phyloP scores from a whole-genome alignment of 1,284 basidiomycete genomes.

The Sphagnurus paluster region DNA sequence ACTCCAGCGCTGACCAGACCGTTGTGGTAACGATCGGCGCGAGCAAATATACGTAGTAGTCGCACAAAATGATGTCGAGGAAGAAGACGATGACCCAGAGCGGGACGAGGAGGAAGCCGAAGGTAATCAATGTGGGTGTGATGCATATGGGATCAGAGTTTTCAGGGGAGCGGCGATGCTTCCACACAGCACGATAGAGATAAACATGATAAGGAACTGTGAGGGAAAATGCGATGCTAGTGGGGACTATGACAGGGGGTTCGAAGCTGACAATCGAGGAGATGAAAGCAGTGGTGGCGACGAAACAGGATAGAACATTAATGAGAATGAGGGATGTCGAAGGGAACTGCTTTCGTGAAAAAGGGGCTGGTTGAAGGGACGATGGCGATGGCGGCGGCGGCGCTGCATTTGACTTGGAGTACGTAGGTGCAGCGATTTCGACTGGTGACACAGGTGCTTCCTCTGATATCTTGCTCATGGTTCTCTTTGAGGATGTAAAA shows the following conservation, averaged over 20 bases:
- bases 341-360: background rate
- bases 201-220: background rate
- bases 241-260: background rate
- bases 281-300: background rate
- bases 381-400: background rate
- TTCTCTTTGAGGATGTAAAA: background rate
- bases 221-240: background rate
- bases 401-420: too few relatives aligned
- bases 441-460: background rate
- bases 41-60: background rate
- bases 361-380: background rate
- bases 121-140: background rate
- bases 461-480: background rate
- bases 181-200: background rate
- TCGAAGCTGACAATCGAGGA: background rate
- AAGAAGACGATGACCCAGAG: slow-evolving; percentile 7
- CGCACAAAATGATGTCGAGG: slow-evolving; percentile 3
- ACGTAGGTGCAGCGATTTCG: too few relatives aligned
- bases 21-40: background rate
- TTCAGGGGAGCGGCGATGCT: background rate
- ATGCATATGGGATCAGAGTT: slow-evolving; percentile 2
- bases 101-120: slow-evolving; percentile 7
- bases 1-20: background rate
- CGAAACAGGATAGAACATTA: background rate
- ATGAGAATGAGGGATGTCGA: background rate